Evolutionary conservation across 208 protist species (phyloP), one percentile per base, ranked within the genome.

Genomic region (Tritrichomonas musculus): DNA sequence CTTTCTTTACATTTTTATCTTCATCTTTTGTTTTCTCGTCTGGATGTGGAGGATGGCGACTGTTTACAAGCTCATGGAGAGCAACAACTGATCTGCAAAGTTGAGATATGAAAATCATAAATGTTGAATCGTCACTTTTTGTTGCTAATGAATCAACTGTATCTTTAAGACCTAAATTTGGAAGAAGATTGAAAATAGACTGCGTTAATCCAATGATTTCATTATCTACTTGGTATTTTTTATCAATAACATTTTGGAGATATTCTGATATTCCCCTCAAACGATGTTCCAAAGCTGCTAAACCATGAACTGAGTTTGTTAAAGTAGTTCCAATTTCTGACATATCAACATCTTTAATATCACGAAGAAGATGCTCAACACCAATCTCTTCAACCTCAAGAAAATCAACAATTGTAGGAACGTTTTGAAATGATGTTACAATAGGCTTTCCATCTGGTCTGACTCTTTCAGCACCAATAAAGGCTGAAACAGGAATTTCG

Each of bases 341-440:
- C 73, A 82, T 82, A 82, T 82, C 73, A 47, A 82, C 73, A 53
- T 82, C 73, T 49, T 98, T 98, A 73, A 99, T 96, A 95, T 99
- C 98, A 50, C 99, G 97, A 60, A 99, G 96, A 57, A 99, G 96
- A 95, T 99, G 98, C 95, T 99, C 99, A 36, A 99, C 98, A 93
- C 99, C 99, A 88, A 99, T 98, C 95, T 99, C 98, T 82, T 95
- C 94, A 66, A 93, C 94, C 57, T 95, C 94, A 20, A 94, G 33
- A 44, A 93, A 93, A 44, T 93, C 93, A 80, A 93, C 88, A 57
- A 36, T 47, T 47, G 73, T 82, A 33, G 73, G 73, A 82, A 95
- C 64, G 92, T 96, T 94, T 93, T 33, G 30, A 60, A 69, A 93
- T 41, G 66, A 75, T n/a, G 64, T 64, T 50, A 53, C 41, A 82